Base-by-base conservation (phyloP, 345 rosid species). In the Limnanthes douglasii region DNA sequence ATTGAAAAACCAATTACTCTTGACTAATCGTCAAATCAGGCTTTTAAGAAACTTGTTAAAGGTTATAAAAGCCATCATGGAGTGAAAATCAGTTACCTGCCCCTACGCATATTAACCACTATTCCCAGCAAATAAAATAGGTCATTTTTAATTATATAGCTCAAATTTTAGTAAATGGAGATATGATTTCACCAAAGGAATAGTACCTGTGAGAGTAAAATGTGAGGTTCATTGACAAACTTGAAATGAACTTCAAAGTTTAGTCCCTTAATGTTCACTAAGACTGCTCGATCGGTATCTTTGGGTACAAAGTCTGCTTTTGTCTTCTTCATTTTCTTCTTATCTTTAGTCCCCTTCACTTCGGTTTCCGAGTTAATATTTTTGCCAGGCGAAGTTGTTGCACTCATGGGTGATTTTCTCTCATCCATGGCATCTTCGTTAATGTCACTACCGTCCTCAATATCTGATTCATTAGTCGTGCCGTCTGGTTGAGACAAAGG, bases 201-300 rank as follows among this genome's bases (percentile, higher is more conserved):
- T n/a, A 36, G 24, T 72, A 90, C 96, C 99, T 90, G 88, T 8
- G 86, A 72, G 43, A 85, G 78, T 29, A 90, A 65, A 30, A 80
- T 56, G 50, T 81, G 86, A 53, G 99, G 96, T 46, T 85, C 96
- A 6, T 60, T 21, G 24, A 44, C 30, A 45, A 81, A 80, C 62
- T 43, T 70, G 39, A 92, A 73, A 54, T 78, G 83, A 72, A 72
- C 68, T 57, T 85, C 85, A 36, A 81, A 75, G 48, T 38, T 39
- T 60, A 57, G 25, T 18, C 72, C 75, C 7, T 38, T 59, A 20
- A 61, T 53, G 18, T 37, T 54, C 47, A 43, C 66, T 27, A 42
- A 64, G 22, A 65, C 56, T 28, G 73, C 59, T 48, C 90, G 65
- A 59, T 83, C 97, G 0, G 29, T 31, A 0, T 58, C 47, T 41